Evolutionary conservation across 2,329 filamentous ascomycete species (phyloP), one percentile per base, ranked within the genome.

Genomic region (Leptoxyphium fumago): DNA sequence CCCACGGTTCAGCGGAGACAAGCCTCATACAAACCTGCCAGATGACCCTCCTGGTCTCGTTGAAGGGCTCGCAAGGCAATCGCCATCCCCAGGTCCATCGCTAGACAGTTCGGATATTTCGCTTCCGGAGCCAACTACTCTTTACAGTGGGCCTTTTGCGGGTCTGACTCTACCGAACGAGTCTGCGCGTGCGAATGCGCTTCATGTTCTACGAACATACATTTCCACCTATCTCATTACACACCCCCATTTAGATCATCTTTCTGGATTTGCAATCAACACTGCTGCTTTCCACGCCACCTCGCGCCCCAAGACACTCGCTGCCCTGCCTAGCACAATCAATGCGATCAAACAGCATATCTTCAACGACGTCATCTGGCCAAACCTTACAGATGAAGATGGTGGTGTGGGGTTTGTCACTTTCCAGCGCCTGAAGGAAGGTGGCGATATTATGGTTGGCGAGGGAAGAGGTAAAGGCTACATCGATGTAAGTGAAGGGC

Each of bases 321-420:
- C 89, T 1, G 89, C 84, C 0, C 68, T 96, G 3, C 86, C 88
- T 0, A 81, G 78, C 26, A 94, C 89, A n/a, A 88, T 98, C 42
- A 74, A 85, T 39, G 88, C 89, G 0, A 80, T 98, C 63, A 96
- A 94, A 61, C 78, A 72, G 1, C 88, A 98, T 63, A 85, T 98
- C 47, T 98, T 98, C 69, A 98, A 98, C 64, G 93, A 95, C 57
- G 70, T 94, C 46, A 94, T 96, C 43, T 98, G 91, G 91, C 91
- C 91, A 0, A 98, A 98, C 53, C 67, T 98, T 34, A 93, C 86
- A 0, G 89, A 98, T 57, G 91, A 98, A 64, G 91, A 94, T 60
- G 87, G 88, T 29, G 91, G 91, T 18, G 88, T 88, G 3, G 91
- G 91, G 0, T 73, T 98, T 26, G 78, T 98, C 29, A 94, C 86